Conservation (phyloP, 2,329 filamentous ascomycete genomes). For the Fusarium continuum region DNA sequence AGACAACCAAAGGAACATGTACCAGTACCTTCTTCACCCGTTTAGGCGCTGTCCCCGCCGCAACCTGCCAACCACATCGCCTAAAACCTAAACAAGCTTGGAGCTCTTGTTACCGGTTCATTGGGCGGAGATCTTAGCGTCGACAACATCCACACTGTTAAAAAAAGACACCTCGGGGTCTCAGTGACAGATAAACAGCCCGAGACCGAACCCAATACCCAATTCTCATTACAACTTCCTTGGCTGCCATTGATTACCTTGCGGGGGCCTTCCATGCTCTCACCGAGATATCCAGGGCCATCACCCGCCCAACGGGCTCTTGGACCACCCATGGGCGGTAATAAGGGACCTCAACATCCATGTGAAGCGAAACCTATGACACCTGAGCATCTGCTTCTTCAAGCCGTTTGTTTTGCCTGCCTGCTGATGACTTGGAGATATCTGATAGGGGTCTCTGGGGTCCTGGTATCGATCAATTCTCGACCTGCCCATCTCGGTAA, state of each 20-base stretch:
- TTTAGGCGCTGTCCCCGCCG: constrained; percentile 32
- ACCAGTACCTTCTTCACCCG: constrained; percentile 17
- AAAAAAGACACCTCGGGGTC: not conserved
- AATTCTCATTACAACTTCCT: constrained; percentile 4
- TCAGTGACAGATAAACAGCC: constrained; percentile 4
- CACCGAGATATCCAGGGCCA: constrained; percentile 12
- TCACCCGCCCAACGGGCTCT: constrained; percentile 32
- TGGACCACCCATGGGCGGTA: constrained; percentile 10
- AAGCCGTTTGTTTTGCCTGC: not conserved
- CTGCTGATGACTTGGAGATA: constrained; percentile 1
- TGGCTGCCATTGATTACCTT: not conserved
- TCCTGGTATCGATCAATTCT: constrained; percentile 11
- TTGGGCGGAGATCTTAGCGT: constrained; percentile 29
- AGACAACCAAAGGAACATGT: constrained; percentile 19
- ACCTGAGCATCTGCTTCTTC: not conserved
- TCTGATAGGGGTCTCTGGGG: constrained; percentile 24
- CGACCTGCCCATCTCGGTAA: constrained; percentile 36
- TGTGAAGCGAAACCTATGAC: constrained; percentile 3
- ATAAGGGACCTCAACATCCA: constrained; percentile 16
- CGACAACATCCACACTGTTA: not conserved
- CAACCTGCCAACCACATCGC: constrained; percentile 15
- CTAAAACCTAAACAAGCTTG: constrained; percentile 14
- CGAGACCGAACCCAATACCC: not conserved
- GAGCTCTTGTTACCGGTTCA: constrained; percentile 7
- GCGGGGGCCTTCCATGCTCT: constrained; percentile 10